phyloP scores from a whole-genome alignment of 257 asterid species.

The Plectranthus barbatus region DNA sequence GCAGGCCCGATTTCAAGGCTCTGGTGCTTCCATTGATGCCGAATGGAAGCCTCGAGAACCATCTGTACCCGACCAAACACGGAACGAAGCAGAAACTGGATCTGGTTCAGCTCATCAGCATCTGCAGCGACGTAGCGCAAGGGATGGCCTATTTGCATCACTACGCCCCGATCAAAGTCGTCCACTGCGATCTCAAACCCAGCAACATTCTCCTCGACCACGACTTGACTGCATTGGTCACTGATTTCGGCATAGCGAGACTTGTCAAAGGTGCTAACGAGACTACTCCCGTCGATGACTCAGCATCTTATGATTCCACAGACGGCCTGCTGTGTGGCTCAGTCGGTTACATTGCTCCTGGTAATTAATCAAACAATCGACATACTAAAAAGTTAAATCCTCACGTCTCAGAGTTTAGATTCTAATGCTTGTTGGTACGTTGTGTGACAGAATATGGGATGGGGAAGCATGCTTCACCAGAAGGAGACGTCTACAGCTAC shows the following conservation, averaged over 20 bases:
- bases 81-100: slow-evolving; percentile 23
- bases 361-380: slow-evolving; percentile 18
- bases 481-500: slow-evolving; percentile 73
- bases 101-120: slow-evolving; percentile 42
- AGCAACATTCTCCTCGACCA: slow-evolving; percentile 75
- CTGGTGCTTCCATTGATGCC: slow-evolving; percentile 77
- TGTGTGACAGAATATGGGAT: slow-evolving; percentile 64
- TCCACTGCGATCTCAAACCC: slow-evolving; percentile 81
- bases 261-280: slow-evolving; percentile 37
- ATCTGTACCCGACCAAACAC: slow-evolving; percentile 36
- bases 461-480: slow-evolving; percentile 70
- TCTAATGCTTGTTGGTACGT: too few relatives aligned
- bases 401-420: too few relatives aligned
- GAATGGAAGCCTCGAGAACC: slow-evolving; percentile 72
- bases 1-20: slow-evolving; percentile 73
- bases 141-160: slow-evolving; percentile 78
- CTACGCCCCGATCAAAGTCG: slow-evolving; percentile 57
- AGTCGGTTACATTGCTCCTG: slow-evolving; percentile 86
- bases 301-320: slow-evolving; percentile 53
- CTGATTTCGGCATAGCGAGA: slow-evolving; percentile 78
- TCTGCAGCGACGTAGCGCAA: slow-evolving; percentile 74
- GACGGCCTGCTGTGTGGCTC: slow-evolving; percentile 72
- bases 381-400: too few relatives aligned
- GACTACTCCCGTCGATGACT: slow-evolving; percentile 17
- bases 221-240: slow-evolving; percentile 59